Percentiles rank a stretch among this genome's conserved stretches.
phyloP scores from a whole-genome alignment of 2,329 filamentous ascomycete species.

The Herpotrichia juniperi region DNA sequence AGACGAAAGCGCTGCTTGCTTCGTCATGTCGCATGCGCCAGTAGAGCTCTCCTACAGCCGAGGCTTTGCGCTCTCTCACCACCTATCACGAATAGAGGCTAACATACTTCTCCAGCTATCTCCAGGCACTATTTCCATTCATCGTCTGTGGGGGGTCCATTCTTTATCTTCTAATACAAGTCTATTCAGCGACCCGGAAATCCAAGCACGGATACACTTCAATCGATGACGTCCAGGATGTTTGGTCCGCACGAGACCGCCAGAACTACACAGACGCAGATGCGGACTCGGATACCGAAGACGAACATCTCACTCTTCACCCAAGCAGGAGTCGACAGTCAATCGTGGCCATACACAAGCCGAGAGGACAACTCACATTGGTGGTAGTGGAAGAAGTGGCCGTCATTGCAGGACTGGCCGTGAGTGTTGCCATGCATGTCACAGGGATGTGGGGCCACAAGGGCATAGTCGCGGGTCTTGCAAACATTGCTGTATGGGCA shows the following conservation, averaged over 20 bases:
- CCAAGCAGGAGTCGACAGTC: conserved; percentile 59
- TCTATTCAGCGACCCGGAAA: conserved; percentile 60
- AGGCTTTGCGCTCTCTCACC: neutral
- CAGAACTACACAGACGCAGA: conserved; percentile 30
- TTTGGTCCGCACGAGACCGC: conserved; percentile 39
- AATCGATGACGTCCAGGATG: conserved; percentile 54
- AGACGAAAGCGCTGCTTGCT: neutral
- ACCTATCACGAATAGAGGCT: neutral
- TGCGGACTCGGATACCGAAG: conserved; percentile 56
- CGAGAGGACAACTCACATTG: conserved; percentile 72
- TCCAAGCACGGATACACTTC: conserved; percentile 64
- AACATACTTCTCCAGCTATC: conserved; percentile 62
- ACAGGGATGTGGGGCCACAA: conserved; percentile 64
- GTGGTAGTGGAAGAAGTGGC: conserved; percentile 77
- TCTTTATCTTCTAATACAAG: conserved; percentile 66
- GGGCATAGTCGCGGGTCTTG: conserved; percentile 66
- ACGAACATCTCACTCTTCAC: conserved; percentile 64
- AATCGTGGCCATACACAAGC: conserved; percentile 74
- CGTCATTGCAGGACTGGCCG: conserved; percentile 71
- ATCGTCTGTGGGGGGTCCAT: conserved; percentile 73
- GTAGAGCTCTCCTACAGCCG: neutral
- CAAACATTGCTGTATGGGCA: conserved; percentile 75
- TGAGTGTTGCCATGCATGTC: conserved; percentile 70
- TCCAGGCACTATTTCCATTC: conserved; percentile 81
- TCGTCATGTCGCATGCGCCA: neutral